Conservation (phyloP, 2,329 filamentous ascomycete genomes). For the Cordyceps militaris region DNA sequence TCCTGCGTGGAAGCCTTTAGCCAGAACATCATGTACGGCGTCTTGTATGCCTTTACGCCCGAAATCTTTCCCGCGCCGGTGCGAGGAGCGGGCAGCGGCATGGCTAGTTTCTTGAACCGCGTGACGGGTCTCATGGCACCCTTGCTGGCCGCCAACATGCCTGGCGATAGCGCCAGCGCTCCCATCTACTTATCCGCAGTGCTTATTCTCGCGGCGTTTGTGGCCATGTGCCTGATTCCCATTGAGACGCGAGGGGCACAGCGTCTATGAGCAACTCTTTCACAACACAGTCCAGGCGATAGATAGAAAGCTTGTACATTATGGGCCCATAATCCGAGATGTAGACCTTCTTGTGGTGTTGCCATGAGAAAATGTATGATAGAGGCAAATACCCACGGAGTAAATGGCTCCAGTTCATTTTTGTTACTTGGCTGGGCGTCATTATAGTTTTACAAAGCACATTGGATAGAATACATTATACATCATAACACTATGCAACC, state of each 20-base stretch:
- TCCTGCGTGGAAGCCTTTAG: constrained; percentile 63
- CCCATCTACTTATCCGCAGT: constrained; percentile 52
- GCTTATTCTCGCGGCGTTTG: constrained; percentile 52
- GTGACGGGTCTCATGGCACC: constrained; percentile 61
- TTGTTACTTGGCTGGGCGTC: not conserved
- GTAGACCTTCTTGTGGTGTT: not conserved
- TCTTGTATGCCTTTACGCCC: constrained; percentile 69
- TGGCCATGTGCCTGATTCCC: constrained; percentile 52
- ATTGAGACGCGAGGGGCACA: constrained; percentile 57
- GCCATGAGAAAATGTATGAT: not conserved
- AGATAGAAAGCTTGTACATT: not conserved
- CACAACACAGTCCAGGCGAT: not conserved
- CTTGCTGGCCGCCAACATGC: constrained; percentile 55
- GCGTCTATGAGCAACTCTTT: constrained; percentile 35
- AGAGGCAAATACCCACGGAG: not conserved
- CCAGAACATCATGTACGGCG: constrained; percentile 72
- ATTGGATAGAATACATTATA: constrained; percentile 2
- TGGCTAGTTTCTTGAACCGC: constrained; percentile 65
- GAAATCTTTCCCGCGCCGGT: constrained; percentile 70
- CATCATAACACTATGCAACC: not conserved
- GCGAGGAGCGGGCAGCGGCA: constrained; percentile 64
- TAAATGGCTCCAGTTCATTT: not conserved
- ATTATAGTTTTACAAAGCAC: not conserved
- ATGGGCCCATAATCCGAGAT: not conserved
- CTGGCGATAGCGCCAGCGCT: constrained; percentile 48